A percentile compares a stretch with the other conserved stretches of the same genome.
phyloP scores from a whole-genome alignment of 345 rosid species.

The Carallia brachiata region DNA sequence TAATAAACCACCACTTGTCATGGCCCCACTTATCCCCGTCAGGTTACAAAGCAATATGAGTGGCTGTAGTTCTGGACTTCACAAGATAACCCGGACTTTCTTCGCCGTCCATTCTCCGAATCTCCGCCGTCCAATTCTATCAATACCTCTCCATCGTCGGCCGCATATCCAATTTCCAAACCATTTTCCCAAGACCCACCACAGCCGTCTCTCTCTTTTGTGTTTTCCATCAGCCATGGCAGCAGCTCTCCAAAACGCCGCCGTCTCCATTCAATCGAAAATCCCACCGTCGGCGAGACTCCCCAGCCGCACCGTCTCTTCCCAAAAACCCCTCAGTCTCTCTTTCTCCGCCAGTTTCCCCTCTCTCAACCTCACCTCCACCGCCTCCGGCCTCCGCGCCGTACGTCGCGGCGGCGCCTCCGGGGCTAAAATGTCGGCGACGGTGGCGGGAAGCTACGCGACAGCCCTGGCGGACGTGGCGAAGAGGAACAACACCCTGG shows the following conservation, averaged over 20 bases:
- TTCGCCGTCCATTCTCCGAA: constrained; percentile 11
- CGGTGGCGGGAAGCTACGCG: constrained; percentile 76
- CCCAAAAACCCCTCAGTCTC: constrained; percentile 37
- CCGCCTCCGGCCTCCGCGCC: constrained; percentile 21
- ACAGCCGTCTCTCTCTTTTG: neutral
- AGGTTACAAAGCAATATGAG: neutral
- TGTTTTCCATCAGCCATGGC: constrained; percentile 46
- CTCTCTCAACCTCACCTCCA: constrained; percentile 11
- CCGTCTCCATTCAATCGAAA: constrained; percentile 56
- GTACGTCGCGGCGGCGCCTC: constrained; percentile 32
- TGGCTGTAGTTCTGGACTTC: constrained; percentile 8
- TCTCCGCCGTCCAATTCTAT: constrained; percentile 1
- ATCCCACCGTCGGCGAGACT: constrained; percentile 38
- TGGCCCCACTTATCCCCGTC: neutral
- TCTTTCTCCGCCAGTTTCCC: constrained; percentile 46
- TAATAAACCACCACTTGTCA: constrained; percentile 11
- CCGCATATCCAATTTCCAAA: neutral
- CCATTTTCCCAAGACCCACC: neutral
- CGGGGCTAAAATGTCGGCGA: constrained; percentile 55
- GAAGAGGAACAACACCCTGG: constrained; percentile 54
- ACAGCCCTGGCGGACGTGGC: constrained; percentile 74
- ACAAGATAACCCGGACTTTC: constrained; percentile 16
- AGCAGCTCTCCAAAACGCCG: constrained; percentile 52
- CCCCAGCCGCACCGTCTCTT: constrained; percentile 21
- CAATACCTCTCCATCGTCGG: neutral